These are phyloP conservation scores for Senecio squalidus DNA, from an alignment of 140 eudicot genomes.

Conservation along the genomic window DNA sequence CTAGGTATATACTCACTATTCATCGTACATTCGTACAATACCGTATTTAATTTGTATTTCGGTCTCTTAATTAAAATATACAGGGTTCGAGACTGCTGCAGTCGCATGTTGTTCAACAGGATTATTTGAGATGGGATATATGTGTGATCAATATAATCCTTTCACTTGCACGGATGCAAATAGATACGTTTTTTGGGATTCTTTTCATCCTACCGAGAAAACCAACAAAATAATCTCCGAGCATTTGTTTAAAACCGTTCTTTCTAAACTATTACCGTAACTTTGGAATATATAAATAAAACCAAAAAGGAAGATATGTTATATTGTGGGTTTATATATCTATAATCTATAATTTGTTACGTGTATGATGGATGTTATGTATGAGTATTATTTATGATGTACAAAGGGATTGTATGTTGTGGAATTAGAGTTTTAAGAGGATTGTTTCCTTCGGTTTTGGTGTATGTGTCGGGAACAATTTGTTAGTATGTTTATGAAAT, in stretches of 20 bases:
- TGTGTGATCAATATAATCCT: conserved; percentile 49
- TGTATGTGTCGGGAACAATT: too few species aligned
- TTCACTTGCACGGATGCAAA: conserved; percentile 69
- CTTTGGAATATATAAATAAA: conserved; percentile 3
- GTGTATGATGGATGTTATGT: too few species aligned
- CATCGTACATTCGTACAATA: too few species aligned
- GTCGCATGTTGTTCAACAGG: conserved; percentile 89
- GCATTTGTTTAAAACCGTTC: conserved; percentile 32
- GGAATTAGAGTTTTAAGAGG: neutral
- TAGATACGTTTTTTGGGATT: conserved; percentile 79
- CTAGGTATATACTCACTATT: neutral
- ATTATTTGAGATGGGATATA: conserved; percentile 68
- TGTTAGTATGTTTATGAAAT: neutral
- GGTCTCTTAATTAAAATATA: neutral
- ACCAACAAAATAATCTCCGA: conserved; percentile 51
- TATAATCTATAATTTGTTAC: neutral
- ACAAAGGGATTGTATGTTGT: conserved; percentile 3
- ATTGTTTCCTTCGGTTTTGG: neutral
- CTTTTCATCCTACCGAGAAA: conserved; percentile 82
- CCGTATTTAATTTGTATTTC: neutral
- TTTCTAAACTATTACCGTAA: conserved; percentile 25
- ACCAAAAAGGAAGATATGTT: neutral
- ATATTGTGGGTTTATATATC: neutral
- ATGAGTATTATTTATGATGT: too few species aligned
- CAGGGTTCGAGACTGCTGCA: conserved; percentile 62